phyloP scores from a whole-genome alignment of 768 basidiomycete species.

The Udeniomyces megalosporus region DNA sequence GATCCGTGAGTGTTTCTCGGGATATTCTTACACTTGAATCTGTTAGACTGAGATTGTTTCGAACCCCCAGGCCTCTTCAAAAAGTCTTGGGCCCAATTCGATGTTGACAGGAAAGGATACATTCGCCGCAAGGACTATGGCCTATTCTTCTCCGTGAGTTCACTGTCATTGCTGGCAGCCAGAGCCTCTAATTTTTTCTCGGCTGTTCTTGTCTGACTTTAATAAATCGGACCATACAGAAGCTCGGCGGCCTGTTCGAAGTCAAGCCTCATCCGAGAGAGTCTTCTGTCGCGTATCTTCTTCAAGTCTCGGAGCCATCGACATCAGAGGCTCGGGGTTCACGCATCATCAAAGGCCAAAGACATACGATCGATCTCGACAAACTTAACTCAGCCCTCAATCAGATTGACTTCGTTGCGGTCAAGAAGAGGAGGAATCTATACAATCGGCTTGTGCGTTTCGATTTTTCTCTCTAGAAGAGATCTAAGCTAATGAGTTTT shows the following conservation, averaged over 20 bases:
- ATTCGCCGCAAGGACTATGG: constrained; percentile 54
- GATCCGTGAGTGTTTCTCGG: constrained; percentile 41
- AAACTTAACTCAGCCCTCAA: constrained; percentile 46
- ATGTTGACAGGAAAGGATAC: constrained; percentile 60
- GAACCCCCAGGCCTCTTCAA: constrained; percentile 47
- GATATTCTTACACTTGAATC: too few species aligned
- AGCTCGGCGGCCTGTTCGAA: background rate
- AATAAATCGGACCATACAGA: background rate
- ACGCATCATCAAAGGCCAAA: background rate
- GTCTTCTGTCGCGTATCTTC: constrained; percentile 45
- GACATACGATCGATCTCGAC: constrained; percentile 38
- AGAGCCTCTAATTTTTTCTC: background rate
- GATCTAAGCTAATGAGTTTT: background rate
- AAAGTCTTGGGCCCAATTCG: constrained; percentile 77
- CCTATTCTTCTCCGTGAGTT: constrained; percentile 48
- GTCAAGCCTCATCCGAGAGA: constrained; percentile 62
- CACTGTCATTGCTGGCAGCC: too few species aligned
- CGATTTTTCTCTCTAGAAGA: background rate
- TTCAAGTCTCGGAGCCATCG: constrained; percentile 23
- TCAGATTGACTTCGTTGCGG: constrained; percentile 46
- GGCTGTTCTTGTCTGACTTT: background rate
- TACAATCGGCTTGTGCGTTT: constrained; percentile 43
- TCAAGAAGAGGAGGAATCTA: constrained; percentile 49
- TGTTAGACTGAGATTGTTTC: too few species aligned
- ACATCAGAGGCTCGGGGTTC: background rate